These are phyloP conservation scores for Datisca glomerata DNA, from an alignment of 306 rosid genomes.

Conservation along the genomic window DNA sequence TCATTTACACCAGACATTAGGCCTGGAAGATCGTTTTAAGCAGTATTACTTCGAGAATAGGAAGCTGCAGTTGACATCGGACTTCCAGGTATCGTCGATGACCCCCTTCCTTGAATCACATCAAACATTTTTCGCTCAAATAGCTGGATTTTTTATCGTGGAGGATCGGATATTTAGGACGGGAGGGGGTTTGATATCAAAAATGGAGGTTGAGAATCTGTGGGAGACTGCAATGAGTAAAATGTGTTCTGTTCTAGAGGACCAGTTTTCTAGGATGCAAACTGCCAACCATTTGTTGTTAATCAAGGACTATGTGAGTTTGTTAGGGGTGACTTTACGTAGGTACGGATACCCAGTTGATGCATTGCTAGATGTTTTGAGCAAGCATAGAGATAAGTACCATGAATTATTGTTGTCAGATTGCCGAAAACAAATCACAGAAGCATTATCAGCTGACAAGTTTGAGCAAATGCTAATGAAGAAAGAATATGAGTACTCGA, in stretches of 20 bases:
- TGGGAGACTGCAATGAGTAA: conserved; percentile 98
- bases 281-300: conserved; percentile 90
- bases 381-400: conserved; percentile 96
- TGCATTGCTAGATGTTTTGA: conserved; percentile 86
- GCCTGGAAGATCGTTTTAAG: conserved; percentile 86
- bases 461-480: conserved; percentile 97
- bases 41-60: conserved; percentile 84
- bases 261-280: conserved; percentile 97
- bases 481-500: conserved; percentile 92
- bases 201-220: conserved; percentile 88
- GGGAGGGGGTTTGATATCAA: conserved; percentile 82
- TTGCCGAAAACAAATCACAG: conserved; percentile 83
- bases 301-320: conserved; percentile 93
- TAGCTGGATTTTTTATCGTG: conserved; percentile 90
- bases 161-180: conserved; percentile 90
- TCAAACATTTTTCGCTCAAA: conserved; percentile 93
- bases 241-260: conserved; percentile 98
- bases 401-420: conserved; percentile 87
- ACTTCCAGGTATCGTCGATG: conserved; percentile 98
- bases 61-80: conserved; percentile 91
- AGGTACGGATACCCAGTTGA: conserved; percentile 91
- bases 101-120: conserved; percentile 97
- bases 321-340: conserved; percentile 78
- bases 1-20: conserved; percentile 86
- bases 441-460: conserved; percentile 77